Base-by-base conservation (phyloP, 352 stramenopile species). In the Phytophthora lateralis region DNA sequence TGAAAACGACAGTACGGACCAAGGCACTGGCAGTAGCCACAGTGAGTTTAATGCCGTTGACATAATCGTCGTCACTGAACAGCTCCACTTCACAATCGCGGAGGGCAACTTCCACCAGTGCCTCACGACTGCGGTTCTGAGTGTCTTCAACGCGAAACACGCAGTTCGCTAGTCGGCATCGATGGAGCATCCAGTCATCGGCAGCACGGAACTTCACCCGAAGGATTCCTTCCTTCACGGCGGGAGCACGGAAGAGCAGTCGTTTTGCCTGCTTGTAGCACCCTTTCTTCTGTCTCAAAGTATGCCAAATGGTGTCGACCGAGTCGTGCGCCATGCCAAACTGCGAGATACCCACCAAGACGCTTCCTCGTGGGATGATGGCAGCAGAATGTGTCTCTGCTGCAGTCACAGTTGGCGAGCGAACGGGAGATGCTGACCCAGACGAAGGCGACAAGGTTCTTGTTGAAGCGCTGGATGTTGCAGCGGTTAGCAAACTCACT, bases 261-360 rank as follows among this genome's bases (percentile, higher is more conserved):
- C 54, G 64, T 66, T 89, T 89, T 6, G 63, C 49, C 39, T 81
- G 71, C 30, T 72, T 66, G 34, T 71, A 66, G 42, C 68, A 76
- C 18, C 58, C 68, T 42, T 86, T 87, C 53, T 86, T 82, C 48
- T 88, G 76, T 1, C 74, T 71, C 20, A 91, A 30, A 11, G 71
- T 71, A 52, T 91, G 80, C 82, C 82, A 91, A 56, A 91, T 84
- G 10, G 69, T 89, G 49, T 91, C 76, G 35, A 80, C 86, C 30
- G 82, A 83, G 48, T 91, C 78, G 55, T 88, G 71, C 30, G 70
- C 54, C 63, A 91, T 89, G n/a, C 69, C 80, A 27, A 80, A 80
- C 39, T 91, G 73, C 14, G 69, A 69, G 46, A 89, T 77, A 0
- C 64, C 76, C 6, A 89, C 63, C 12, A 91, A 48, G 1, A 87